These are phyloP conservation scores for Chimonanthus salicifolius DNA, from an alignment of 164 flowering plant genomes.

Conservation along the genomic window DNA sequence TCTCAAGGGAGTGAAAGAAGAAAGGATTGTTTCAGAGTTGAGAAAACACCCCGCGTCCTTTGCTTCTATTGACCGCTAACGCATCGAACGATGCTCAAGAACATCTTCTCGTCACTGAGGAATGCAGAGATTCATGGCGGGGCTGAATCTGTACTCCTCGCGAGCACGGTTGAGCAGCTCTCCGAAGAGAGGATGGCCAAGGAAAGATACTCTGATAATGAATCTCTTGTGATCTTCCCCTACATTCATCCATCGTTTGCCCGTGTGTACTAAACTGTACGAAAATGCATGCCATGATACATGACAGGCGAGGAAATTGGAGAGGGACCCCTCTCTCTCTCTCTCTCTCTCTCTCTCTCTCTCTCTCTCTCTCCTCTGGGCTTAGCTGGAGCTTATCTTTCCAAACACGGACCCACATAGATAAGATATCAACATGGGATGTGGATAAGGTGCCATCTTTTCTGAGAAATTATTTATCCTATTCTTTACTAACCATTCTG, in stretches of 20 bases:
- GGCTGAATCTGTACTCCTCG: constrained; percentile 59
- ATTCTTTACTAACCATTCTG: too few species aligned
- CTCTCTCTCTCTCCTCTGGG: constrained; percentile 7
- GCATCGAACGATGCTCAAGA: constrained; percentile 12
- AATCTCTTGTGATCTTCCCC: constrained; percentile 58
- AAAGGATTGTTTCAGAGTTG: too few species aligned
- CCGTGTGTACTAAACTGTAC: constrained; percentile 38
- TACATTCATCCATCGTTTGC: neutral
- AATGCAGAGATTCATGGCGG: constrained; percentile 59
- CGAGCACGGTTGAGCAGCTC: constrained; percentile 71
- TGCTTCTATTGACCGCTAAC: neutral
- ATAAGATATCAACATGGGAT: constrained; percentile 49
- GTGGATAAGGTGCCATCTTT: constrained; percentile 40
- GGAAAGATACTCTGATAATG: constrained; percentile 61
- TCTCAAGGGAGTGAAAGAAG: too few species aligned
- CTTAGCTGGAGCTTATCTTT: neutral
- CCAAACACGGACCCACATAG: constrained; percentile 39
- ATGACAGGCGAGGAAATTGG: neutral
- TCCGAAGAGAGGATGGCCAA: constrained; percentile 64
- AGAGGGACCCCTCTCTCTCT: too few species aligned
- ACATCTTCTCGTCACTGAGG: constrained; percentile 66
- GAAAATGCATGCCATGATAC: constrained; percentile 30
- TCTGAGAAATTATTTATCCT: too few species aligned
- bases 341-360: neutral
- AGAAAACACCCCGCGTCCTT: too few species aligned